phyloP scores from a whole-genome alignment of 306 rosid genomes.

The Vigna reflexopilosa region DNA sequence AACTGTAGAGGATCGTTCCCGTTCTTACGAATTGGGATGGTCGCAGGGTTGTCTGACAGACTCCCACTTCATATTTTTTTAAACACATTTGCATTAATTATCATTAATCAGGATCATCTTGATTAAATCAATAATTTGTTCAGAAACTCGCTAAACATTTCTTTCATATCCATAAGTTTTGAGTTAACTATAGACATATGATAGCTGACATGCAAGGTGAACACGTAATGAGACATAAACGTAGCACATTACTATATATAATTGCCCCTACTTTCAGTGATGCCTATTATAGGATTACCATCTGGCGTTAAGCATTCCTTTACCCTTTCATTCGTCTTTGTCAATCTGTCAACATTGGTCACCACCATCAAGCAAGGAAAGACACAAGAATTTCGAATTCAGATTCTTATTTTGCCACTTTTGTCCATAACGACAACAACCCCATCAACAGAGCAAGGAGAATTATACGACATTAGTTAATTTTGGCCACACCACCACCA shows the following conservation, averaged over 20 bases:
- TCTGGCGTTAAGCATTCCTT: background rate
- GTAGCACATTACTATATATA: background rate
- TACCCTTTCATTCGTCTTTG: background rate
- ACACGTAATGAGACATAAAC: background rate
- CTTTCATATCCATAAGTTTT: no score
- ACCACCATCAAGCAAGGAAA: background rate
- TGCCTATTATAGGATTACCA: background rate
- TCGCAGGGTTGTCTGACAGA: no score
- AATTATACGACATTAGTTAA: background rate
- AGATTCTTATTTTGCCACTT: background rate
- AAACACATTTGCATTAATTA: no score
- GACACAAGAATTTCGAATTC: background rate
- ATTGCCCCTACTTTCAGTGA: background rate
- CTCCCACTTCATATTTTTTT: no score
- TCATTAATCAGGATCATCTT: no score
- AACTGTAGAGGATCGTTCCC: no score
- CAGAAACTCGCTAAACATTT: no score
- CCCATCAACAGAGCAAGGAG: constrained; percentile 14
- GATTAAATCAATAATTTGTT: no score
- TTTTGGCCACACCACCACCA: background rate
- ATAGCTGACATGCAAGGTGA: background rate
- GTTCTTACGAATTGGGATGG: no score
- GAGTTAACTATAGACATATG: no score
- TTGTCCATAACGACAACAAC: background rate
- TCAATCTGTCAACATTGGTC: background rate